Percentiles rank a stretch among this genome's conserved stretches.
Conservation (phyloP, 2,329 filamentous ascomycete species). For the Monosporascus sp. region DNA sequence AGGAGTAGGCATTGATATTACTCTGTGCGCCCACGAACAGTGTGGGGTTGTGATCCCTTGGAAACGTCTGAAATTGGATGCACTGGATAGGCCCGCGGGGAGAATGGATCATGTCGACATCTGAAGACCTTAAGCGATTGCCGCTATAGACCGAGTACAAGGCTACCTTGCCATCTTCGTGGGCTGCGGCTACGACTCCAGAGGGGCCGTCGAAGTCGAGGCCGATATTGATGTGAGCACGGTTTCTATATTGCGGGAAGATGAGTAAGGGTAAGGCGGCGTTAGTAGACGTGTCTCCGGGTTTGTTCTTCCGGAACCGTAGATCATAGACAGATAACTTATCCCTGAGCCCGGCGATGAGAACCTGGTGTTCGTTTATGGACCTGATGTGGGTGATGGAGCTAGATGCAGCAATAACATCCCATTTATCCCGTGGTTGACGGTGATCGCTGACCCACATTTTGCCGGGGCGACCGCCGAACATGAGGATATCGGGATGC, state of each 20-base stretch:
- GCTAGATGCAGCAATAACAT: constrained; percentile 29
- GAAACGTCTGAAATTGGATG: constrained; percentile 42
- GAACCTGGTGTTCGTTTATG: constrained; percentile 43
- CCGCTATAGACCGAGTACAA: constrained; percentile 48
- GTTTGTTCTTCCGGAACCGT: constrained; percentile 33
- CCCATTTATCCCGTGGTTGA: constrained; percentile 10
- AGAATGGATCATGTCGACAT: constrained; percentile 11
- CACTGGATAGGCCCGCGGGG: constrained; percentile 31
- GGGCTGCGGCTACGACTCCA: constrained; percentile 49
- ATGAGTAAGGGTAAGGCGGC: constrained; percentile 35
- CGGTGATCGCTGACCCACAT: constrained; percentile 45
- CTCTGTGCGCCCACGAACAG: constrained; percentile 40
- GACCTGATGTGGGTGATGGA: constrained; percentile 46
- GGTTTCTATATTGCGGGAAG: constrained; percentile 49
- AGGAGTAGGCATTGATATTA: constrained; percentile 39
- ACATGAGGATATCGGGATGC: constrained; percentile 42
- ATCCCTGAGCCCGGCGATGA: constrained; percentile 47
- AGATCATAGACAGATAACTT: constrained; percentile 53
- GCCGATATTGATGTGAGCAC: constrained; percentile 42
- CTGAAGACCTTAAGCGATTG: constrained; percentile 25
- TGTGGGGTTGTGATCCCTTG: constrained; percentile 39
- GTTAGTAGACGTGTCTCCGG: constrained; percentile 1
- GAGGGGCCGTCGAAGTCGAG: constrained; percentile 45
- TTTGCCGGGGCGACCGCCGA: constrained; percentile 45
- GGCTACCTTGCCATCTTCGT: constrained; percentile 43